Evolutionary conservation across 2,329 filamentous ascomycete species (phyloP).

Genomic region (Stagonosporopsis chrysanthemi): DNA sequence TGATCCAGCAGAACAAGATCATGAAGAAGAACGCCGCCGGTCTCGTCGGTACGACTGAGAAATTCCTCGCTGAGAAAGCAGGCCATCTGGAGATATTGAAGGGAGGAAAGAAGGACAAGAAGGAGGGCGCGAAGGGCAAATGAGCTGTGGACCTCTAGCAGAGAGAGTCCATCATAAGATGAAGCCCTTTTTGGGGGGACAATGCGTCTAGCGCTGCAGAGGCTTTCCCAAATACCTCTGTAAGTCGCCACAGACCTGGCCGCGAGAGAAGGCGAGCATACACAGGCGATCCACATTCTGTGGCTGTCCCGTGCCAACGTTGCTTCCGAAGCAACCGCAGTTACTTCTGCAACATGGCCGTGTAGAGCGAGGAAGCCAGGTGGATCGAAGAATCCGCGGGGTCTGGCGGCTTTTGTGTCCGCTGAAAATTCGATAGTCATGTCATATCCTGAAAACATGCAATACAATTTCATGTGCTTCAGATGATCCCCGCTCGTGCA

Average conservation of each 20-base stretch:
- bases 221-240: not conserved
- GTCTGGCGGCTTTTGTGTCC: not conserved
- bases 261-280: not conserved
- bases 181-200: not conserved
- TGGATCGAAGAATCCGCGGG: not conserved
- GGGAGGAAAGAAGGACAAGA: constrained; percentile 67
- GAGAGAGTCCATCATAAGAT: not conserved
- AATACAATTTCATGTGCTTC: constrained; percentile 5
- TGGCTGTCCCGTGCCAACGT: not conserved
- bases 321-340: not conserved
- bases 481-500: constrained; percentile 60
- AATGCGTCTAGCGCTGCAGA: constrained; percentile 7
- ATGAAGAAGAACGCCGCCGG: constrained; percentile 71
- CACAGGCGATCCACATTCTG: not conserved
- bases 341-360: not conserved
- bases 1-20: constrained; percentile 68
- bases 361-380: not conserved
- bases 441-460: constrained; percentile 8
- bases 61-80: constrained; percentile 69
- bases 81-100: constrained; percentile 74
- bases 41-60: constrained; percentile 71
- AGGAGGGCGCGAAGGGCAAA: constrained; percentile 27
- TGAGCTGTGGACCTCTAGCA: not conserved
- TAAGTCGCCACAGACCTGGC: constrained; percentile 12
- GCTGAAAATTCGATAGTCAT: constrained; percentile 3